Percentiles rank a stretch among this genome's conserved stretches.
These are phyloP conservation scores for Microcera coccophila DNA, from an alignment of 2,329 filamentous ascomycete species.

Conservation along the genomic window DNA sequence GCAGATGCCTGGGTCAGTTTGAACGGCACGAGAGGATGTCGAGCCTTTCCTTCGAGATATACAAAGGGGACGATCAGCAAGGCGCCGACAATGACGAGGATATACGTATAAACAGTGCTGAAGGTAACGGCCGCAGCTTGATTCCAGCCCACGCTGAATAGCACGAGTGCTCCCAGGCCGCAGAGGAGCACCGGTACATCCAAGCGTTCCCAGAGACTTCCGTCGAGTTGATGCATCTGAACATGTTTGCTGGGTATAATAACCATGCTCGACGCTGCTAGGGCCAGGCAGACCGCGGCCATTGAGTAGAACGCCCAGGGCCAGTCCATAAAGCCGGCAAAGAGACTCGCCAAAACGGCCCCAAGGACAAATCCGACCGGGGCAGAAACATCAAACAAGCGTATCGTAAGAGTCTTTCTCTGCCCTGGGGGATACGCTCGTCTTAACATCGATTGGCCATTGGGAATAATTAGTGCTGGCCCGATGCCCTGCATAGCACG, in stretches of 20 bases:
- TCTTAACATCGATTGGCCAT: constrained; percentile 20
- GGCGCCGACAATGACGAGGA: constrained; percentile 18
- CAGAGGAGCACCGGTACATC: constrained; percentile 15
- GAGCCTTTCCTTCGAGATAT: constrained; percentile 19
- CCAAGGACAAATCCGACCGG: constrained; percentile 24
- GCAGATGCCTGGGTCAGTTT: constrained; percentile 17
- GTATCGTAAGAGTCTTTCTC: constrained; percentile 22
- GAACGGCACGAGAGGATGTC: constrained; percentile 22
- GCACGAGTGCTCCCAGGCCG: constrained; percentile 13
- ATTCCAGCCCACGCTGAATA: constrained; percentile 26
- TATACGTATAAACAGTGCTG: constrained; percentile 13
- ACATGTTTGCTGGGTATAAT: constrained; percentile 18
- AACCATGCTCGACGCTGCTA: constrained; percentile 20
- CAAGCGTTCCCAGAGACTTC: constrained; percentile 22
- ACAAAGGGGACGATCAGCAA: constrained; percentile 10
- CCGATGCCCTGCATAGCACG: constrained; percentile 25
- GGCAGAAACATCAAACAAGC: constrained; percentile 22
- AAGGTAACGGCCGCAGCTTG: constrained; percentile 20
- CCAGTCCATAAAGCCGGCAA: constrained; percentile 21
- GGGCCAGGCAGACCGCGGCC: constrained; percentile 17
- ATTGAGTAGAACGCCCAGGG: constrained; percentile 24
- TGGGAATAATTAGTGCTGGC: constrained; percentile 21
- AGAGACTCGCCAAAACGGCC: constrained; percentile 23
- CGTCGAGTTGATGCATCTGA: constrained; percentile 22
- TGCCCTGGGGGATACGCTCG: constrained; percentile 23